Base-by-base conservation (phyloP, 495 filamentous ascomycete species). In the Penicillium waksmanii region DNA sequence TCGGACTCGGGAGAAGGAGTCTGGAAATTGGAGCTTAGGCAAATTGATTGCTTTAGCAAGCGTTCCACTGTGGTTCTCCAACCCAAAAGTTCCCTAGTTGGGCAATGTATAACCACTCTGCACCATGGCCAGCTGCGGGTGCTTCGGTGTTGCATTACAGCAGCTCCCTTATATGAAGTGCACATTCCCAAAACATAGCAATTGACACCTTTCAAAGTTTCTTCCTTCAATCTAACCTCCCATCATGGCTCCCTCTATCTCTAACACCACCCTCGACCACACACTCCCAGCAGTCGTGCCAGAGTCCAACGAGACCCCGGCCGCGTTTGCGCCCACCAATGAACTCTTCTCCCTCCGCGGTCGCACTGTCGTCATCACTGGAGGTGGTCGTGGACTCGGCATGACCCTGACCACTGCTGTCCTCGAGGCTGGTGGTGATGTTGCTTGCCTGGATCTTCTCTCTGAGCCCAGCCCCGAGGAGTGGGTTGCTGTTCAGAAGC, bases 361-460 rank as follows among this genome's bases (percentile, higher is more conserved):
- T 71, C 89, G 87, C 63, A 88, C 92, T 21, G 78, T 93, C 44
- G 64, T 89, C 9, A 72, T 92, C 47, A 91, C 89, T 31, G 89
- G 89, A 18, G 88, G 89, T 55, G 82, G 84, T 42, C 87, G 89
- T 13, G 86, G 83, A 34, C 78, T 93, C 17, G 89, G 85, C 5
- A 81, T 89, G 27, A 73, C 79, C 11, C 79, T 83, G 17, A 81
- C 83, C 4, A 76, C 74, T 3, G 88, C 88, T 10, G 80, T 93
- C 19, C 81, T 92, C 31, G 88, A 92, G 71, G 86, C 90, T 62
- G 89, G 88, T 35, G 76, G 77, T 4, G 84, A 84, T 40, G 75
- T 91, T 56, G 81, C 80, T 48, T 82, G 90, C 57, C 80, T 90
- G 58, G 89, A 92, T 65, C 71, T 89, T 35, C 76, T 87, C 35